Base-by-base conservation (phyloP, 306 rosid genomes). In the Clitoria ternatea region DNA sequence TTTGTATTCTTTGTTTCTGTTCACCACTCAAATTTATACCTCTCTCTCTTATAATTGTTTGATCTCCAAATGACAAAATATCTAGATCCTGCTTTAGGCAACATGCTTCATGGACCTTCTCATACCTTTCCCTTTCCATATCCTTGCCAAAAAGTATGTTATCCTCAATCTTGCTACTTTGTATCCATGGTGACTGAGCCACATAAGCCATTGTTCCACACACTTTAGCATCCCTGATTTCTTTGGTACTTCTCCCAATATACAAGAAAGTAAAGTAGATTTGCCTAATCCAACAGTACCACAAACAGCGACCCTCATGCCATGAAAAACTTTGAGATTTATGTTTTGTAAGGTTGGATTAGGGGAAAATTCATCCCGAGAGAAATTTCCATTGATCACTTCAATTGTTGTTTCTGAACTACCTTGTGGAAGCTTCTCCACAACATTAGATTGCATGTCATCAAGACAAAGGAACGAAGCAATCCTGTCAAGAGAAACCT, bases 1-100 rank as follows among this genome's bases (percentile, higher is more conserved):
- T 86, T 74, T 89, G 91, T 68, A 89, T 75, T 64, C 94, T 85
- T 78, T 88, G 90, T 64, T 84, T 85, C 74, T 88, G 94, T 32
- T 89, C 94, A 0, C 94, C 91, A 45, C 91, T 85, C 79, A 88
- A 73, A 86, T 81, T 88, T 77, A 88, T 88, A 33, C 94, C 96
- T 44, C 87, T 68, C 75, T 89, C 96, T 61, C 96, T 90, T 11
- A 86, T 84, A 27, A 86, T 64, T 0, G 96, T 89, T 14, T 89
- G 96, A 77, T 89, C 96, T 10, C 96, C 96, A 17, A 75, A 84
- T 19, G 92, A 18, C 4, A 89, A 75, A 55, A 84, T 53, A 52
- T 84, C 88, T 24, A 89, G 81, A 79, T 89, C 92, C 73, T 86
- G 84, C 74, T 75, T 83, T 61, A 89, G 30, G 19, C 82, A 78